Evolutionary conservation across 176 grass and related monocot genomes (phyloP), one percentile per base, ranked within the genome.

Genomic region (Avena sativa): DNA sequence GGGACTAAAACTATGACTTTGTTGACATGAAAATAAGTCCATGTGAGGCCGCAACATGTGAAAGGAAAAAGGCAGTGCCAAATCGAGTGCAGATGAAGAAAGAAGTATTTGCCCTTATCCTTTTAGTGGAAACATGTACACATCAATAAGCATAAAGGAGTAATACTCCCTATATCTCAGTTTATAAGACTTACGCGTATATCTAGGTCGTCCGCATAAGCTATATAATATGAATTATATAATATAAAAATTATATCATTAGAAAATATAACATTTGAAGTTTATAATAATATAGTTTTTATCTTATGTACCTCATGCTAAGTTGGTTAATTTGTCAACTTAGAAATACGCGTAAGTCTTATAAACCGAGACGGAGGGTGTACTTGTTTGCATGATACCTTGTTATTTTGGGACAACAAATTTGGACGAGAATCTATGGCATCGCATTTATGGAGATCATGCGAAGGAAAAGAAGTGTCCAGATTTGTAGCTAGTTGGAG

Each of bases 401-500:
- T 60, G 62, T 49, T 23, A 47, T 67, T 23, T 68, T 23, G 7
- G 48, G 49, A 52, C 58, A 65, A 1, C 8, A 60, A 61, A 86
- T 53, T 66, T 74, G 2, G 56, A 58, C 49, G 23, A 48, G 83
- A 68, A 85, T 81, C 68, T 81, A 75, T 14, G 50, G 68, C 32
- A 23, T 79, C 19, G 80, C 67, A 84, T 84, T 84, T 85, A 84
- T 80, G 49, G 36, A 36, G 52, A 76, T 69, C 81, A 75, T 74
- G 75, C 43, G 67, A 85, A 19, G 0, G 11, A 50, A 81, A 43
- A 19, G 57, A 34, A 52, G 82, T 23, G 82, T 23, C 7, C 74
- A 77, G 1, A 21, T 28, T 87, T 40, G 2, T 16, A 20, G 7
- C 4, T 28, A 20, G 12, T n/a, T 34, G 21, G 40, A 50, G 40